Percentiles rank a stretch among this genome's conserved stretches.
phyloP scores from a whole-genome alignment of 1,284 basidiomycete species.

The Vanrija humicola region DNA sequence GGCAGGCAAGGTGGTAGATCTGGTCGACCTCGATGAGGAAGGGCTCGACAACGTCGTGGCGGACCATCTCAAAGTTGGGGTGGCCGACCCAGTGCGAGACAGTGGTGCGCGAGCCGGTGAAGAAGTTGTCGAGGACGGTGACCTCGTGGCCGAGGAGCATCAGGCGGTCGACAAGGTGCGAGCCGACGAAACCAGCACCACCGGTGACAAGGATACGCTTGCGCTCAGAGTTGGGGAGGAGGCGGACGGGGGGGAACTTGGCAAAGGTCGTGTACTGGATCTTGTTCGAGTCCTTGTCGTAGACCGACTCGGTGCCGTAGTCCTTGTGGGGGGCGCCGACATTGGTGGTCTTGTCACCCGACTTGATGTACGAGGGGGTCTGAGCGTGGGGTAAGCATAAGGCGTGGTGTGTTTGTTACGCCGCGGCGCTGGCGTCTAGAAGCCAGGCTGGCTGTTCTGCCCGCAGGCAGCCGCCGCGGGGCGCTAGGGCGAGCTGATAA shows the following conservation, averaged over 20 bases:
- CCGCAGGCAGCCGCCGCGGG: too few relatives aligned
- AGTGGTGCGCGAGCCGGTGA: slow-evolving; percentile 92
- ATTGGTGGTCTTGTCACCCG: slow-evolving; percentile 58
- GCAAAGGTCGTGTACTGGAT: slow-evolving; percentile 88
- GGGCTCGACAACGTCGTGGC: slow-evolving; percentile 93
- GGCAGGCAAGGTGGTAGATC: slow-evolving; percentile 95
- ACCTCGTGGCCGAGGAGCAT: slow-evolving; percentile 98
- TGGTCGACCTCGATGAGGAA: slow-evolving; percentile 98
- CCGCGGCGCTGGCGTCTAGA: background rate
- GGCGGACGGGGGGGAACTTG: slow-evolving; percentile 84
- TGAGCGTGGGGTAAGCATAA: slow-evolving; percentile 9
- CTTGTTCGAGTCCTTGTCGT: slow-evolving; percentile 66
- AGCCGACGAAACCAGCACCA: slow-evolving; percentile 95
- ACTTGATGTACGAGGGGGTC: slow-evolving; percentile 47
- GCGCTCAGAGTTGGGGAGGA: slow-evolving; percentile 69
- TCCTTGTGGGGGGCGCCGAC: slow-evolving; percentile 43
- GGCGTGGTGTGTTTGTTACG: background rate
- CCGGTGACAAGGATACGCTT: slow-evolving; percentile 87
- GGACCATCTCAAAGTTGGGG: slow-evolving; percentile 95
- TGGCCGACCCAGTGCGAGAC: slow-evolving; percentile 88
- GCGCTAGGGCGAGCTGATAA: background rate
- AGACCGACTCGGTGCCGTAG: slow-evolving; percentile 79
- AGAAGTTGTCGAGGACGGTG: slow-evolving; percentile 96
- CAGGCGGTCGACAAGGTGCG: slow-evolving; percentile 91
- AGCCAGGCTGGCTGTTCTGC: too few relatives aligned